Conservation (phyloP, 2,329 filamentous ascomycete species). For the Pseudophaeomoniella oleicola region DNA sequence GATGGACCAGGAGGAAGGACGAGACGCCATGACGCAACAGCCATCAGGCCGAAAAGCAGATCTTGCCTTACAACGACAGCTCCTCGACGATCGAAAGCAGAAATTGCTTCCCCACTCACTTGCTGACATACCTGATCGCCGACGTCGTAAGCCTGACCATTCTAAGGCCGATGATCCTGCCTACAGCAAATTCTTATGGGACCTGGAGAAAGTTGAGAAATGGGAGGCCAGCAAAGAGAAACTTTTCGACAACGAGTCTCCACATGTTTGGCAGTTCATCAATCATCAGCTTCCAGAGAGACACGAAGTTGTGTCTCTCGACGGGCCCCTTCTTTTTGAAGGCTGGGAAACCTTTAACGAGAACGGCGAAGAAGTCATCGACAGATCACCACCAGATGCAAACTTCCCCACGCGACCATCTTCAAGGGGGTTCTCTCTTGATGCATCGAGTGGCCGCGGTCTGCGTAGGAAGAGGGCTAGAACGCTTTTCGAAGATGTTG, state of each 20-base stretch:
- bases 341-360: slow-evolving; percentile 1
- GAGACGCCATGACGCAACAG: neutral
- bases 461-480: neutral
- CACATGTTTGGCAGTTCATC: slow-evolving; percentile 18
- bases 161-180: slow-evolving; percentile 12
- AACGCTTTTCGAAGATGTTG: neutral
- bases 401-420: neutral
- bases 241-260: slow-evolving; percentile 12
- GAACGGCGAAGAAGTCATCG: neutral
- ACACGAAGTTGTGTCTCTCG: neutral
- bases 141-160: slow-evolving; percentile 6
- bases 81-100: neutral
- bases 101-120: slow-evolving; percentile 14
- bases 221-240: slow-evolving; percentile 22
- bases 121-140: slow-evolving; percentile 16
- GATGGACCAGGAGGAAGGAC: neutral
- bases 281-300: slow-evolving; percentile 16
- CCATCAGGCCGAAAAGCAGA: neutral
- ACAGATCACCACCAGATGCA: neutral
- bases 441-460: neutral
- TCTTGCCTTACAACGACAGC: neutral
- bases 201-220: slow-evolving; percentile 17
- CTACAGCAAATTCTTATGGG: slow-evolving; percentile 14
- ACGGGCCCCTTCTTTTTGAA: slow-evolving; percentile 14
- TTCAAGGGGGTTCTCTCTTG: too few species aligned